Base-by-base conservation (phyloP, 495 filamentous ascomycete species). In the Annulohypoxylon stygium region DNA sequence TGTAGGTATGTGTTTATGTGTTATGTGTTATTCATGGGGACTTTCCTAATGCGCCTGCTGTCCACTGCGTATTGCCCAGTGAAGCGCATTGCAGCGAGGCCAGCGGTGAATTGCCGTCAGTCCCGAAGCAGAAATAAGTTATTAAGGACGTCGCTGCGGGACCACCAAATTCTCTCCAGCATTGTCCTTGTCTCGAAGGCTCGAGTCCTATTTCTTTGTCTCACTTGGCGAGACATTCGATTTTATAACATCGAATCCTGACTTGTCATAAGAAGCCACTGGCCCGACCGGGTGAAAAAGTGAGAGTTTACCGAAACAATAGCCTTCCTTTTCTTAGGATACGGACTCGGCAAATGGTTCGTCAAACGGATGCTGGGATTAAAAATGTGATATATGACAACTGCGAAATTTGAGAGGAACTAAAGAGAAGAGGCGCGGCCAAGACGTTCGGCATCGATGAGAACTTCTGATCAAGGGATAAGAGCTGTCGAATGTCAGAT, bases 301-400 rank as follows among this genome's bases (percentile, higher is more conserved):
- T 30, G 51, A 71, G 37, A 37, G 20, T 53, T 54, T 48, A 58
- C 51, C 62, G 59, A 67, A 60, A 70, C 34, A 67, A 75, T 63
- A 51, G 37, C 26, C 45, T 55, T 61, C 9, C 55, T 50, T 61
- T 50, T 61, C 12, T 14, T 43, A 63, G 50, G 30, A 41, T 26
- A 51, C 36, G 48, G 59, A 53, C 41, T 68, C 61, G 67, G 64
- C 51, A 65, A 59, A 55, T 60, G 67, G 67, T 75, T 75, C 63
- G 26, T 54, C 36, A 18, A 65, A 65, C 45, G 64, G 71, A n/a
- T 70, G 45, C 67, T 39, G 23, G 72, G 72, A 71, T 70, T 67
- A 74, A 71, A 70, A 67, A 70, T 64, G 59, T 75, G 72, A 75
- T 65, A 68, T 63, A 71, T 75, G 63, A 75, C 65, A 30, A 71